phyloP scores from a whole-genome alignment of 306 rosid species.

The Citrullus colocynthis region DNA sequence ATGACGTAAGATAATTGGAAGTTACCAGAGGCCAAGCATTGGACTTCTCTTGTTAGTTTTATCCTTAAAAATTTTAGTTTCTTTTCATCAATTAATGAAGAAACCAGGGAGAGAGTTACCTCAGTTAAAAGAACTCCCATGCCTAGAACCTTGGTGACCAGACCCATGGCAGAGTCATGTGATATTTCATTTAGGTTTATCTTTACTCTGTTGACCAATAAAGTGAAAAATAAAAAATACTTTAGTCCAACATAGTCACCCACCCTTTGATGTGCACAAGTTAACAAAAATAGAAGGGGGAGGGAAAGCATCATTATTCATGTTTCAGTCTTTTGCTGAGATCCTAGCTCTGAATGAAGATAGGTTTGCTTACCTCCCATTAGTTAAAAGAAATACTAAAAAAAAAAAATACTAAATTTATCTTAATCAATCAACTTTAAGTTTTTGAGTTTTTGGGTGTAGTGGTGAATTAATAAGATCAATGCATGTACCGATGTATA shows the following conservation, averaged over 20 bases:
- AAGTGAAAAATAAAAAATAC: not conserved
- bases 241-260: not conserved
- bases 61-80: not conserved
- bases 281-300: not conserved
- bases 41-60: not conserved
- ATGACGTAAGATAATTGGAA: not conserved
- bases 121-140: constrained; percentile 85
- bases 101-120: constrained; percentile 26
- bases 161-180: constrained; percentile 49
- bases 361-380: not conserved
- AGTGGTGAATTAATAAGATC: not conserved
- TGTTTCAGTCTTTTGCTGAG: not conserved
- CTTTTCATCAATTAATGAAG: not conserved
- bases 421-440: not conserved
- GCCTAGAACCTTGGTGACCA: not conserved
- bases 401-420: not conserved
- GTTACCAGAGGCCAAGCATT: not conserved
- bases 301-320: not conserved
- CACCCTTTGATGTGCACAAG: not conserved
- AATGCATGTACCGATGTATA: not conserved
- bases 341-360: not conserved
- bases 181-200: constrained; percentile 86
- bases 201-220: constrained; percentile 44
- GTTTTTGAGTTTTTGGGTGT: not conserved
- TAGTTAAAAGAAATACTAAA: not conserved